phyloP scores from a whole-genome alignment of 352 stramenopile genomes.

The Pythium sp. region DNA sequence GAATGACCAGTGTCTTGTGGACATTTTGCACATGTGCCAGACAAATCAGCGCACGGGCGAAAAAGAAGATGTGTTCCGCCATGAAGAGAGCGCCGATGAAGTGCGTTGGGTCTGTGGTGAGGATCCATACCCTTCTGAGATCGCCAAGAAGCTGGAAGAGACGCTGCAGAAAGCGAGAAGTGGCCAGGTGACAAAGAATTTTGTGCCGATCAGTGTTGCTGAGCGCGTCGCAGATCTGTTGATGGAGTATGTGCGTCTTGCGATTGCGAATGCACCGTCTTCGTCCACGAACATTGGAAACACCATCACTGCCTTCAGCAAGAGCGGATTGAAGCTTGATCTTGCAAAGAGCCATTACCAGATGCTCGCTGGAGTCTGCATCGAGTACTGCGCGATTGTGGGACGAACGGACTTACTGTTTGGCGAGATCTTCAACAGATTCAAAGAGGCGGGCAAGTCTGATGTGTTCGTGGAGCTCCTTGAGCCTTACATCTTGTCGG shows the following conservation, averaged over 20 bases:
- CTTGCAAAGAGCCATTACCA: conserved; percentile 94
- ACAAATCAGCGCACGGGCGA: conserved; percentile 86
- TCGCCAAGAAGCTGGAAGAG: conserved; percentile 83
- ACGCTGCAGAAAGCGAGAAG: conserved; percentile 82
- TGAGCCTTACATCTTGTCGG: conserved; percentile 93
- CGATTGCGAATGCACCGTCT: conserved; percentile 78
- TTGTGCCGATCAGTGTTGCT: conserved; percentile 87
- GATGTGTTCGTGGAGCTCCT: conserved; percentile 92
- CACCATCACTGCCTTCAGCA: conserved; percentile 32
- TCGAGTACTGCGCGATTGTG: conserved; percentile 93
- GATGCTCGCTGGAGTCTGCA: conserved; percentile 95
- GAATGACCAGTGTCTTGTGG: conserved; percentile 88
- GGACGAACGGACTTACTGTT: conserved; percentile 83
- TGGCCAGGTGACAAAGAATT: conserved; percentile 83
- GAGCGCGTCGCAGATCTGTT: conserved; percentile 86
- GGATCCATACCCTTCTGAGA: conserved; percentile 70
- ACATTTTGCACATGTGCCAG: conserved; percentile 89
- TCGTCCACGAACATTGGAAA: conserved; percentile 18
- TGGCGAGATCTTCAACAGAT: conserved; percentile 85
- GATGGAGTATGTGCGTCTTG: conserved; percentile 88
- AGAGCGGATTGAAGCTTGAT: conserved; percentile 80
- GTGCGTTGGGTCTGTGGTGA: conserved; percentile 83
- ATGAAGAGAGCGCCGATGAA: conserved; percentile 81
- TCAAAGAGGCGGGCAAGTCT: conserved; percentile 78
- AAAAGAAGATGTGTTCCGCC: conserved; percentile 84